phyloP scores from a whole-genome alignment of 2,329 filamentous ascomycete species.

The Colletotrichum salicis region DNA sequence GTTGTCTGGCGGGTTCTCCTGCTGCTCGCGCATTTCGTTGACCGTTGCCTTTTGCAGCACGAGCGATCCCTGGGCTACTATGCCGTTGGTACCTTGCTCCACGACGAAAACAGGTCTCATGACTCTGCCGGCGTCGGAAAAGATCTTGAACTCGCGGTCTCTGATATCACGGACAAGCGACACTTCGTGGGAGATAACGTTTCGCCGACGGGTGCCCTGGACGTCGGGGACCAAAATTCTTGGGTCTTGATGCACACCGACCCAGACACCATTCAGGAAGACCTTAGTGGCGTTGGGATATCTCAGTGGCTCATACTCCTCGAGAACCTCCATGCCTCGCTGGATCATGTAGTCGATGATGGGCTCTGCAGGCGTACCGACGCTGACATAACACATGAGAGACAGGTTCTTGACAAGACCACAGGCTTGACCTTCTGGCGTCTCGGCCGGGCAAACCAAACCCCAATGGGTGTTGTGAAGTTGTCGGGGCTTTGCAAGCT shows the following conservation, averaged over 20 bases:
- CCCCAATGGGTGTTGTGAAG: slow-evolving; percentile 99
- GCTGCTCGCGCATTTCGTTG: slow-evolving; percentile 78
- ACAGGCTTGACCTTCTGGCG: slow-evolving; percentile 97
- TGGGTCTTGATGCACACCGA: slow-evolving; percentile 92
- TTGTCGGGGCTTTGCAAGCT: slow-evolving; percentile 97
- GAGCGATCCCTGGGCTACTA: slow-evolving; percentile 80
- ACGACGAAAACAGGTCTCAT: slow-evolving; percentile 95
- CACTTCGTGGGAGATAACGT: slow-evolving; percentile 89
- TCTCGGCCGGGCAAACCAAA: slow-evolving; percentile 95
- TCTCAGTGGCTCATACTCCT: slow-evolving; percentile 88
- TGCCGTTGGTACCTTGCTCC: slow-evolving; percentile 73
- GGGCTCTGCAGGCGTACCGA: slow-evolving; percentile 89
- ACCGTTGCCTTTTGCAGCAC: slow-evolving; percentile 85
- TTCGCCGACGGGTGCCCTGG: slow-evolving; percentile 79
- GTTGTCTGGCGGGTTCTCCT: slow-evolving; percentile 72
- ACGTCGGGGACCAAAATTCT: slow-evolving; percentile 85
- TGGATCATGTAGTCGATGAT: slow-evolving; percentile 96
- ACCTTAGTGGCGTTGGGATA: slow-evolving; percentile 96
- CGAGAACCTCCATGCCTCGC: slow-evolving; percentile 93
- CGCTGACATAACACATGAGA: slow-evolving; percentile 97
- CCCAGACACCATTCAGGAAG: slow-evolving; percentile 98
- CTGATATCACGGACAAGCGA: slow-evolving; percentile 96
- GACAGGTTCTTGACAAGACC: slow-evolving; percentile 98
- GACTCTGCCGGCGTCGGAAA: slow-evolving; percentile 95
- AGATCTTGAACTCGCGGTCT: slow-evolving; percentile 98